Base-by-base conservation (phyloP, 2,329 filamentous ascomycete species). In the Eutypella sp. region DNA sequence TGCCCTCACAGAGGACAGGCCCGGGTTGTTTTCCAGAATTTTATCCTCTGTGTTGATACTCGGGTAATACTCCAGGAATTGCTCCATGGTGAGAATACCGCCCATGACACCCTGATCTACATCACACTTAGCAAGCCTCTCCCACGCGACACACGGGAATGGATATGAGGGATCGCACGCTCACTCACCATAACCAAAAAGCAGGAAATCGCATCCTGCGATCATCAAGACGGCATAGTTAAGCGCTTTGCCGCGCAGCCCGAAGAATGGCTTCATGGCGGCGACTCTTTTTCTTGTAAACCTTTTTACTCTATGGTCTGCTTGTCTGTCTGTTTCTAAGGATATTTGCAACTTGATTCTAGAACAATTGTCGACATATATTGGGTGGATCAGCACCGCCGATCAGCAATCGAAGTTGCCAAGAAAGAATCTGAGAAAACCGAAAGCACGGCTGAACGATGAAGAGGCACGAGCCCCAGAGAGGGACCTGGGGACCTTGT, bases 21-120 rank as follows among this genome's bases (percentile, higher is more conserved):
- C 44, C 1, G 52, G 27, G 37, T 60, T 58, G 16, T 66, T 59
- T 8, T 50, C 49, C 33, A 63, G 61, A 29, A 52, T 48, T 1
- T 60, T 57, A 20, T 65, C 60, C 11, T 67, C 60, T 4, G 76
- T 71, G 57, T 81, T 74, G 50, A 80, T 78, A 31, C 69, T 59
- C 0, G 78, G 79, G 52, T 82, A 82, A 15, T 68, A 64, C 2
- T 63, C 56, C 2, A 81, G 68, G 55, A 87, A 88, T 9, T 74
- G 73, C 18, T 75, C 67, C 57, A 91, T 75, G 3, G 85, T 88
- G 46, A 92, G 70, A 52, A 92, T 81, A 46, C 83, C 83, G 39
- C 84, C 86, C 75, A 87, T 89, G 9, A 89, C 84, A 59, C 85
- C 82, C 65, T 87, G 84, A 63, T 89, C 85, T 83, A 75, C 10